A percentile compares a stretch with the other conserved stretches of the same genome.
Conservation (phyloP, 2,329 filamentous ascomycete species). For the Aspergillus terreus region DNA sequence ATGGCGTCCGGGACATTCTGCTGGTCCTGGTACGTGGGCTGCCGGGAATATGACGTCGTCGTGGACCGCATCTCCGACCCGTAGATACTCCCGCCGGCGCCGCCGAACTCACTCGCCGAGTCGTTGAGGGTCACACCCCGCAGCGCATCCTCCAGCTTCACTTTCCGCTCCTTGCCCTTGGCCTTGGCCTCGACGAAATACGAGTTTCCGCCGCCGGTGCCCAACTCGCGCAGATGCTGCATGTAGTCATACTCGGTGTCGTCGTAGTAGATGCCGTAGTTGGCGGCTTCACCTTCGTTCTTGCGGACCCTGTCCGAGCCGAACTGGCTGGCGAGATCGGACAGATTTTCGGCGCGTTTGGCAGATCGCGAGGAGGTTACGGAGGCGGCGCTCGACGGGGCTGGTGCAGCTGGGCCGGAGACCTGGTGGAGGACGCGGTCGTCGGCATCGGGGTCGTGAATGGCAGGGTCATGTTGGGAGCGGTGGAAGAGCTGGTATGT, state of each 20-base stretch:
- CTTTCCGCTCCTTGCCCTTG: conserved; percentile 62
- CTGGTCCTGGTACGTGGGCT: conserved; percentile 82
- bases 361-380: conserved; percentile 20
- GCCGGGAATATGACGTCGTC: conserved; percentile 71
- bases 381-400: conserved; percentile 12
- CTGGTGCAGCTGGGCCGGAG: conserved; percentile 28
- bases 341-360: conserved; percentile 57
- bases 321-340: conserved; percentile 73
- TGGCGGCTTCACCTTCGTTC: conserved; percentile 95
- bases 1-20: conserved; percentile 90
- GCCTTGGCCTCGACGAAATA: conserved; percentile 73
- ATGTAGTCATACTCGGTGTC: conserved; percentile 98
- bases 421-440: conserved; percentile 84
- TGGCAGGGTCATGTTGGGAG: conserved; percentile 93
- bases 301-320: conserved; percentile 65
- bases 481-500: conserved; percentile 94
- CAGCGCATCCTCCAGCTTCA: conserved; percentile 83
- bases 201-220: conserved; percentile 63
- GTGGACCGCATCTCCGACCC: conserved; percentile 36
- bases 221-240: conserved; percentile 95
- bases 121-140: conserved; percentile 52
- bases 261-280: conserved; percentile 90
- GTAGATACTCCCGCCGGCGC: conserved; percentile 30
- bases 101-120: conserved; percentile 21
- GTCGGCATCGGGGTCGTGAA: conserved; percentile 84